These are phyloP conservation scores for Artemisia argyi DNA, from an alignment of 129 eudicot genomes.

Conservation along the genomic window DNA sequence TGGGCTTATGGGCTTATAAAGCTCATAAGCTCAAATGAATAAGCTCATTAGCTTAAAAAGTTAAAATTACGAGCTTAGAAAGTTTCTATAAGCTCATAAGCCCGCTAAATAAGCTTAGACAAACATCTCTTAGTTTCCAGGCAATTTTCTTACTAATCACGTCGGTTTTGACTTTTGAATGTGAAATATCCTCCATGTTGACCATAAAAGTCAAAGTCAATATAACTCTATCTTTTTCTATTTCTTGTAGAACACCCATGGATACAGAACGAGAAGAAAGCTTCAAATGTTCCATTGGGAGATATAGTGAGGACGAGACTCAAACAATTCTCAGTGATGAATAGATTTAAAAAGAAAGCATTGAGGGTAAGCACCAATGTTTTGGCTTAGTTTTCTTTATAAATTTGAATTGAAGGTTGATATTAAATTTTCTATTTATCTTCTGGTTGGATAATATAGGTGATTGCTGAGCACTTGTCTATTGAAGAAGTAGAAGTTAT, in stretches of 20 bases:
- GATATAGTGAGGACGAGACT: slow-evolving; percentile 94
- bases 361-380: slow-evolving; percentile 60
- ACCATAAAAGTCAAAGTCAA: slow-evolving; percentile 10
- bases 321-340: slow-evolving; percentile 92
- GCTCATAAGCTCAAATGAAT: no score
- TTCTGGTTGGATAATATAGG: slow-evolving; percentile 46
- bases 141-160: background rate
- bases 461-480: slow-evolving; percentile 91
- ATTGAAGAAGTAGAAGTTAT: slow-evolving; percentile 94
- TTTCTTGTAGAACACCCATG: slow-evolving; percentile 78
- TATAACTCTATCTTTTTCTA: slow-evolving; percentile 1
- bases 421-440: background rate
- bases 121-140: background rate
- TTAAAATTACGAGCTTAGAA: no score
- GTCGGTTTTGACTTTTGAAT: background rate
- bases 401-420: background rate
- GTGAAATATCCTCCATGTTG: background rate
- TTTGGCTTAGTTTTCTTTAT: background rate
- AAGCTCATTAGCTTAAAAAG: no score
- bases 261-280: slow-evolving; percentile 90
- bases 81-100: no score
- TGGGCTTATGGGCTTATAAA: no score
- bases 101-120: no score
- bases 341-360: slow-evolving; percentile 93
- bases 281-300: slow-evolving; percentile 94